A percentile compares a stretch with the other conserved stretches of the same genome.
Evolutionary conservation across 257 asterid species (phyloP).

Genomic region (Anisodus tanguticus): DNA sequence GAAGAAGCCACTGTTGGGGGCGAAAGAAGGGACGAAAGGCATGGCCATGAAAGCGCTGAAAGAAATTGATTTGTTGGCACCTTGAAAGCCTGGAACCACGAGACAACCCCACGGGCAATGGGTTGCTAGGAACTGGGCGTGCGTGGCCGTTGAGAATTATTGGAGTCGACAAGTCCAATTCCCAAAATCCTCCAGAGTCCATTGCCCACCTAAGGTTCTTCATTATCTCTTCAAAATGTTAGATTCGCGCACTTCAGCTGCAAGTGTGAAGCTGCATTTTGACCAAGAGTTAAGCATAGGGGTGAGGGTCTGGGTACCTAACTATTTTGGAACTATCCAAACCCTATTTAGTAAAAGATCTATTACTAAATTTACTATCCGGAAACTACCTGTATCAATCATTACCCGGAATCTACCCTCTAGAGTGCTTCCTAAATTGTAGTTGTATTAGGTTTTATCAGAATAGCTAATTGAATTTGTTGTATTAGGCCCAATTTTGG

Average conservation of each 20-base stretch:
- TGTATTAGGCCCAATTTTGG: too few relatives aligned
- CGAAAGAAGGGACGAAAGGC: constrained; percentile 70
- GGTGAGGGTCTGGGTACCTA: too few relatives aligned
- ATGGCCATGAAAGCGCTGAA: constrained; percentile 89
- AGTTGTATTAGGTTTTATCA: too few relatives aligned
- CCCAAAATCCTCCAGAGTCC: constrained; percentile 78
- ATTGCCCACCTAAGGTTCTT: constrained; percentile 82
- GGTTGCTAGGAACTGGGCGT: constrained; percentile 57
- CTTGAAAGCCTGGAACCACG: constrained; percentile 74
- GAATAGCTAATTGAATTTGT: too few relatives aligned
- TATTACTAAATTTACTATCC: too few relatives aligned
- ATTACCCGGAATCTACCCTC: too few relatives aligned
- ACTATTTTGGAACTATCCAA: too few relatives aligned
- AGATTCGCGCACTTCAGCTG: neutral
- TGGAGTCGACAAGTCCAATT: constrained; percentile 76
- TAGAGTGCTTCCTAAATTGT: too few relatives aligned
- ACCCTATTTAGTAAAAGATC: too few relatives aligned
- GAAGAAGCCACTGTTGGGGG: constrained; percentile 52
- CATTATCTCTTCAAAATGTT: constrained; percentile 39
- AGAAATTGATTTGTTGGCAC: constrained; percentile 73
- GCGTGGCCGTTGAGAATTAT: constrained; percentile 71
- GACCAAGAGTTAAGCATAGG: neutral
- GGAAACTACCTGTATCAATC: too few relatives aligned
- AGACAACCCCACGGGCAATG: constrained; percentile 65
- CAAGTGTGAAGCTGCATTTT: neutral